Percentiles rank a stretch among this genome's conserved stretches.
phyloP scores from a whole-genome alignment of 139 green algal genomes.

The Micractinium sp. region DNA sequence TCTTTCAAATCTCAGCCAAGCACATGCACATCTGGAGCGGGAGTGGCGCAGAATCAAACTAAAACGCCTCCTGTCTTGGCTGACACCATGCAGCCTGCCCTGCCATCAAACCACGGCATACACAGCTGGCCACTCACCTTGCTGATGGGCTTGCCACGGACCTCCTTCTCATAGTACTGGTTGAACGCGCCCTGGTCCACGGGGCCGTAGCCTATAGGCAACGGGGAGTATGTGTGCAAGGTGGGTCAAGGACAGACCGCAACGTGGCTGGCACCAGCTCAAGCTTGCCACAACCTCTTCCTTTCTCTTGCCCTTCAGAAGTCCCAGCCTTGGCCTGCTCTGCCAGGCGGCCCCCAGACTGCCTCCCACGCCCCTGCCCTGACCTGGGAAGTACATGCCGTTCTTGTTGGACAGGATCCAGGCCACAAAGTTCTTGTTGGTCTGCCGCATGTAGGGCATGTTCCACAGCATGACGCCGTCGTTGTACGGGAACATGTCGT shows the following conservation, averaged over 20 bases:
- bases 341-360: too few relatives aligned
- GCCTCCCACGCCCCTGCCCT: neutral
- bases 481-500: conserved; percentile 23
- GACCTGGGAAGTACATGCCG: conserved; percentile 16
- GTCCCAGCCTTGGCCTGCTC: too few relatives aligned
- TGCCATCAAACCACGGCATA: too few relatives aligned
- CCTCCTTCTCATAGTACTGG: conserved; percentile 26
- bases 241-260: too few relatives aligned
- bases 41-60: too few relatives aligned
- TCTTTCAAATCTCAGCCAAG: neutral
- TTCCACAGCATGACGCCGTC: conserved; percentile 28
- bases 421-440: conserved; percentile 3
- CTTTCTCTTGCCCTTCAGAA: too few relatives aligned
- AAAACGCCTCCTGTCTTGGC: too few relatives aligned
- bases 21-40: neutral
- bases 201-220: neutral
- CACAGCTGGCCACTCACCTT: neutral
- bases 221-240: neutral
- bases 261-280: too few relatives aligned
- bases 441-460: conserved; percentile 25
- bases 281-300: too few relatives aligned
- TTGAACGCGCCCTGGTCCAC: conserved; percentile 23
- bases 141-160: conserved; percentile 12
- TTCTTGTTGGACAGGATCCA: conserved; percentile 18
- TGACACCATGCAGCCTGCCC: too few relatives aligned